Evolutionary conservation across 441 rosid genomes (phyloP), one percentile per base, ranked within the genome.

Genomic region (Pelargonium citronellum): DNA sequence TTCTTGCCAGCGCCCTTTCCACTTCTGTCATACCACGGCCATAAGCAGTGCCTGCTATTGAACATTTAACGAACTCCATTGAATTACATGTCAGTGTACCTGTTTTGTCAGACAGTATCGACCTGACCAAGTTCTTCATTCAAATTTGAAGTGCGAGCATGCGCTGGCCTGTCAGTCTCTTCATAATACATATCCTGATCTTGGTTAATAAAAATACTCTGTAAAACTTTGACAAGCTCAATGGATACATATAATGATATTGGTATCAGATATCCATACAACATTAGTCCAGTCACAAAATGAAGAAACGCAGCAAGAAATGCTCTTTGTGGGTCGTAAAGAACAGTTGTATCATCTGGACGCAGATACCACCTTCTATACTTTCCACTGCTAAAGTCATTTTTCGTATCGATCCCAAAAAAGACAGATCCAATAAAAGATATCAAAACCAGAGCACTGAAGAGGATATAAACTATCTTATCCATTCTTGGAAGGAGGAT

Each of bases 51-150:
- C 99, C 98, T 19, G 94, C 97, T 41, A 91, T 78, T 11, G 99
- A 89, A 76, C 88, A 95, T 78, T 92, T 95, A 64, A 92, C 84
- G 70, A 95, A 92, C 79, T 95, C 99, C 99, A 95, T 95, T 30
- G 94, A 89, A 77, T 95, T 95, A 85, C 99, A 95, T 55, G 99
- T 95, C 87, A 95, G 77, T 27, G 99, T 95, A 63, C 99, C 99
- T 0, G 99, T 95, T 80, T 95, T 95, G 79, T 95, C 99, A 0
- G 99, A 95, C 67, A 95, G 95, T 92, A 60, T 88, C 96, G 64
- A 95, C 99, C 75, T 95, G 98, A 39, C 99, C 99, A 64, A 95
- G 98, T 82, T 95, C 99, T 85, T 95, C 98, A 60, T 95, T 95
- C 76, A 95, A 85, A 79, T 95, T 95, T 15, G 99, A 95, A 53